Percentiles rank a stretch among this genome's conserved stretches.
Conservation (phyloP, 345 rosid species). For the Eucalyptus virginea region DNA sequence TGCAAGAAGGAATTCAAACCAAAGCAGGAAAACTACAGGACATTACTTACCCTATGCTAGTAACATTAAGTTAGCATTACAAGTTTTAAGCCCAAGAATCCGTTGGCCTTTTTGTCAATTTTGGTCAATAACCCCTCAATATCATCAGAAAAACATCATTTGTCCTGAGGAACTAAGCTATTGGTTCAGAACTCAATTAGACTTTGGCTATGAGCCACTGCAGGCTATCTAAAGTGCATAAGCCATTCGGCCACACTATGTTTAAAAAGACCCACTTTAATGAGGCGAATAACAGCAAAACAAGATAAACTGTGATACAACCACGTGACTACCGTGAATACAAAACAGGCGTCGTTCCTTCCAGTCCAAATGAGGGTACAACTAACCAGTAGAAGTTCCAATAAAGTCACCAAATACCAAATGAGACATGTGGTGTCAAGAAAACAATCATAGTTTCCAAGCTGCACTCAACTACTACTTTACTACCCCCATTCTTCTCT, state of each 20-base stretch:
- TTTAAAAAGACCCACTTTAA: neutral
- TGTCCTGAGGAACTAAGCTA: neutral
- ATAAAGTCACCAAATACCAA: neutral
- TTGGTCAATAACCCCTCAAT: neutral
- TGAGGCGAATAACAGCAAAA: neutral
- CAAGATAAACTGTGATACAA: neutral
- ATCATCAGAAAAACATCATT: neutral
- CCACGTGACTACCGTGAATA: neutral
- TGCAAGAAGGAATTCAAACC: neutral
- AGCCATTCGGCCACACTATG: neutral
- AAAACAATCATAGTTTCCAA: neutral
- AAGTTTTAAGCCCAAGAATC: neutral
- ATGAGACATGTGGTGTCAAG: neutral
- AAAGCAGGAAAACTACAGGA: neutral
- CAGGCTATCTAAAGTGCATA: neutral
- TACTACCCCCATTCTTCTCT: neutral
- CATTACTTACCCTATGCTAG: neutral
- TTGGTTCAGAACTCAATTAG: neutral
- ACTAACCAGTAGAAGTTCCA: neutral
- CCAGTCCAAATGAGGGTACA: neutral
- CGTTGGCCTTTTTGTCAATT: neutral
- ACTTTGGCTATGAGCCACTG: neutral
- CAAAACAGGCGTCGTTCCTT: neutral
- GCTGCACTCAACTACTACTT: neutral
- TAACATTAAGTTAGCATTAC: neutral